These are phyloP conservation scores for Trichoderma reesei DNA, from an alignment of 495 filamentous ascomycete genomes.

Conservation along the genomic window DNA sequence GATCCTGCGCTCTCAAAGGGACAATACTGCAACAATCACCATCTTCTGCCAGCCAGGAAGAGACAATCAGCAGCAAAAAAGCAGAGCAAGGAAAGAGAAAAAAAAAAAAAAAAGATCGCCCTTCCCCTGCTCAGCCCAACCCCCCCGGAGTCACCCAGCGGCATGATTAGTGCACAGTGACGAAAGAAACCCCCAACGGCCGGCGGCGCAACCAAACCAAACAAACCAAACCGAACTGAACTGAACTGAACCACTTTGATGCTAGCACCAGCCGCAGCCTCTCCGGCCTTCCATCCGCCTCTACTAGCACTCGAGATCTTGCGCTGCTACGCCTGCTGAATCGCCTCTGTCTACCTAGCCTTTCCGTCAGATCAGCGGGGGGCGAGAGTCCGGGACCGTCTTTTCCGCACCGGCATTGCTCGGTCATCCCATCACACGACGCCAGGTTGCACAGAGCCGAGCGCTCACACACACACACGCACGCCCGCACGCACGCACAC, in stretches of 20 bases:
- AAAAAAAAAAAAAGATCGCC: neutral
- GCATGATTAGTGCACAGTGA: neutral
- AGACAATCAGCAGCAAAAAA: too few relatives aligned
- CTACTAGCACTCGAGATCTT: too few relatives aligned
- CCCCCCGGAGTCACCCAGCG: neutral
- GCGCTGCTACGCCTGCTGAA: too few relatives aligned
- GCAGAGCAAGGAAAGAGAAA: too few relatives aligned
- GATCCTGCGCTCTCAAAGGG: too few relatives aligned
- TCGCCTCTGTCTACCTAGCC: neutral
- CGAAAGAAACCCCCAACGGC: neutral
- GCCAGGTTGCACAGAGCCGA: constrained; percentile 8
- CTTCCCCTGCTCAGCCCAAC: neutral
- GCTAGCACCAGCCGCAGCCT: neutral
- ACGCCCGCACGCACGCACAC: too few relatives aligned
- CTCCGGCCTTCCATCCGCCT: too few relatives aligned
- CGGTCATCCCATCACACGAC: constrained; percentile 7
- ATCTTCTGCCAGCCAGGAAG: too few relatives aligned
- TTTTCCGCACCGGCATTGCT: constrained; percentile 2
- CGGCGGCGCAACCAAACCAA: neutral
- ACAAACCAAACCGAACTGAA: too few relatives aligned
- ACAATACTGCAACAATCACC: too few relatives aligned
- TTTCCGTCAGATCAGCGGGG: constrained; percentile 4
- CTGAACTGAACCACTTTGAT: too few relatives aligned
- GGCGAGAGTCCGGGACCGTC: constrained; percentile 4
- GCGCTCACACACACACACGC: too few relatives aligned